Base-by-base conservation (phyloP, 139 green algal genomes). In the Ettlia oleoabundans region DNA sequence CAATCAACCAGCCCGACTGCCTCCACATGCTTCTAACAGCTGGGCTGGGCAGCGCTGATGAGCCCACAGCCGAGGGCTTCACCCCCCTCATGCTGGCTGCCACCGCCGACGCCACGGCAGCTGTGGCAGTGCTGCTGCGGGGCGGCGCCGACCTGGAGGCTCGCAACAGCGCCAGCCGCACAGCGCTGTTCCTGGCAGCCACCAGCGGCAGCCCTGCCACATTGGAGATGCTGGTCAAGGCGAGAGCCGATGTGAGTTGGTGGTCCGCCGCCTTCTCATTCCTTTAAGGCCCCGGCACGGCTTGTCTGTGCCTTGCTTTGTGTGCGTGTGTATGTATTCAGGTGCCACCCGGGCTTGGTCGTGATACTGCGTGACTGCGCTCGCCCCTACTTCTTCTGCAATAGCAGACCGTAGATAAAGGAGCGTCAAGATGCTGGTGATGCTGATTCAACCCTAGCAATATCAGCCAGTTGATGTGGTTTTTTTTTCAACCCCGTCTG, bases 1-100 rank as follows among this genome's bases (percentile, higher is more conserved):
- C 62, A 28, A 24, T 63, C 19, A 18, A 64, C 62, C 40, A 47
- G 32, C 19, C 61, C 18, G 47, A 74, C 26, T 82, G 62, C 76
- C 62, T 73, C 8, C 32, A 43, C 9, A 22, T 62, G 19, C 76
- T 82, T 40, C 76, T 82, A 5, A 43, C 40, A 8, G 38, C 62
- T 1, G 62, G 62, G 35, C 33, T 73, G 24, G n/a, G 41, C 32
- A 28, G 30, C 8, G 15, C n/a, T 4, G 62, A 73, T 22, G 61
- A 73, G 41, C 30, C 22, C 18, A 82, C 33, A 13, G 21, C 62
- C 1, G 76, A 82, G 1, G 76, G 76, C 1, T 82, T 72, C 61
- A 82, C 76, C 9, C 76, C 76, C 1, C 76, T 82, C 30, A 66
- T 82, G 76, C 62, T 82, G 40, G 76, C 76, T 2, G 76, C 76